Percentiles rank a stretch among this genome's conserved stretches.
These are phyloP conservation scores for Aspergillus cavernicola DNA, from an alignment of 495 filamentous ascomycete species.

Conservation along the genomic window DNA sequence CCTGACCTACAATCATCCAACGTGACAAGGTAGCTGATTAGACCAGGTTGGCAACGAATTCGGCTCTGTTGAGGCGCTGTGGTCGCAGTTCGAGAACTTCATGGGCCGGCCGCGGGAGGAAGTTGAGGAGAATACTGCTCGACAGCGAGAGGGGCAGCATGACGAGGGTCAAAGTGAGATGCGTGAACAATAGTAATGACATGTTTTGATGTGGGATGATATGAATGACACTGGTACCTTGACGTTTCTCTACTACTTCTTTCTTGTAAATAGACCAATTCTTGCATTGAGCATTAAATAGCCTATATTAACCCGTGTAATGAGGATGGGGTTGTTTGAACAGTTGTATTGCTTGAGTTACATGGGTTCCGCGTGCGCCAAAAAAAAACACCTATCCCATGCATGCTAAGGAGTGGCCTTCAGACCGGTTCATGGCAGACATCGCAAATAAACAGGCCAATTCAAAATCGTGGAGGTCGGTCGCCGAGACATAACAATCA, in stretches of 20 bases:
- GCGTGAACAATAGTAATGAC: constrained; percentile 6
- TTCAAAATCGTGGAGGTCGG: constrained; percentile 3
- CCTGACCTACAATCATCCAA: too few relatives aligned
- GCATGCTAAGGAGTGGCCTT: constrained; percentile 38
- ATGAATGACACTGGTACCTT: not conserved
- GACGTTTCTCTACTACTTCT: too few relatives aligned
- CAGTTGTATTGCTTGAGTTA: constrained; percentile 20
- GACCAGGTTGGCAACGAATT: constrained; percentile 91
- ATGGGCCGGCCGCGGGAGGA: constrained; percentile 73
- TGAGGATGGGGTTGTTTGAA: too few relatives aligned
- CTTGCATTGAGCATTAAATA: too few relatives aligned
- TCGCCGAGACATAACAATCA: constrained; percentile 14
- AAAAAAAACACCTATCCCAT: constrained; percentile 48
- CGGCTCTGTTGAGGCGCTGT: constrained; percentile 90
- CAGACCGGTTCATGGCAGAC: constrained; percentile 36
- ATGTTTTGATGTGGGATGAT: not conserved
- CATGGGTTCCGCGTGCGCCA: constrained; percentile 34
- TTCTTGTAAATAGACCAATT: not conserved
- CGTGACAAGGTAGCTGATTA: not conserved
- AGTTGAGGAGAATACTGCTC: constrained; percentile 29
- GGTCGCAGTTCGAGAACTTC: constrained; percentile 95
- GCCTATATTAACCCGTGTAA: too few relatives aligned
- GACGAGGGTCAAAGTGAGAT: constrained; percentile 22
- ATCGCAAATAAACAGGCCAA: constrained; percentile 26
- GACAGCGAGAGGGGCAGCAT: constrained; percentile 15